Conservation (phyloP, 2,329 filamentous ascomycete genomes). For the Trichoderma brevicompactum region DNA sequence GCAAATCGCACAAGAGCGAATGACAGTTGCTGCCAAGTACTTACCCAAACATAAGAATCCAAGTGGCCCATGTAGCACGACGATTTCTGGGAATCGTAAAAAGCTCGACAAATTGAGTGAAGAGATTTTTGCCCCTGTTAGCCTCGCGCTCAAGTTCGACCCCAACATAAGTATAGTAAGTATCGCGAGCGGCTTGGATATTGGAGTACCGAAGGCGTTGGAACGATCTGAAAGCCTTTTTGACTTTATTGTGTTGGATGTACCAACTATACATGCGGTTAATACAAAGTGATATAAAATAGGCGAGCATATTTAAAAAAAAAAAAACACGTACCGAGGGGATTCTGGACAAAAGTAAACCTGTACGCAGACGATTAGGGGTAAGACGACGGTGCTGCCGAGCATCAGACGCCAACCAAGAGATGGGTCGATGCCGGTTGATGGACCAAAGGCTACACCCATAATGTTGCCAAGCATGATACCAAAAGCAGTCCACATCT, state of each 20-base stretch:
- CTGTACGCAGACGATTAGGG: conserved; percentile 56
- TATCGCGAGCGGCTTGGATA: conserved; percentile 62
- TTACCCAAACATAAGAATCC: conserved; percentile 61
- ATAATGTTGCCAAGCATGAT: conserved; percentile 56
- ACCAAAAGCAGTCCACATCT: conserved; percentile 37
- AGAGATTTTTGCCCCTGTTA: conserved; percentile 48
- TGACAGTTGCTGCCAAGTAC: neutral
- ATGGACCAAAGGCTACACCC: conserved; percentile 52
- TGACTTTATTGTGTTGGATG: conserved; percentile 52
- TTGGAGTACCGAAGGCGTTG: conserved; percentile 57
- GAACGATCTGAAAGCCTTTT: conserved; percentile 58
- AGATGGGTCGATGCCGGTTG: conserved; percentile 44
- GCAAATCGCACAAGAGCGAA: too few relatives aligned
- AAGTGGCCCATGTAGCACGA: conserved; percentile 65
- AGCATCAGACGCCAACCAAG: conserved; percentile 66
- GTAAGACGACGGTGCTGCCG: conserved; percentile 59
- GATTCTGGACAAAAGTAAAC: conserved; percentile 69
- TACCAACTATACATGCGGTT: conserved; percentile 56
- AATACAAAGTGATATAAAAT: neutral
- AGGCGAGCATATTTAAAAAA: too few relatives aligned
- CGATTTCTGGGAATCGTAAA: conserved; percentile 60
- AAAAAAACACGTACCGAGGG: conserved; percentile 44
- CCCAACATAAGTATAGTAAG: conserved; percentile 55
- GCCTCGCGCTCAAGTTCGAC: conserved; percentile 37
- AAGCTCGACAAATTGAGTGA: conserved; percentile 53